These are phyloP conservation scores for Aechmea fasciata DNA, from an alignment of 176 grass and related monocot species.

Conservation along the genomic window DNA sequence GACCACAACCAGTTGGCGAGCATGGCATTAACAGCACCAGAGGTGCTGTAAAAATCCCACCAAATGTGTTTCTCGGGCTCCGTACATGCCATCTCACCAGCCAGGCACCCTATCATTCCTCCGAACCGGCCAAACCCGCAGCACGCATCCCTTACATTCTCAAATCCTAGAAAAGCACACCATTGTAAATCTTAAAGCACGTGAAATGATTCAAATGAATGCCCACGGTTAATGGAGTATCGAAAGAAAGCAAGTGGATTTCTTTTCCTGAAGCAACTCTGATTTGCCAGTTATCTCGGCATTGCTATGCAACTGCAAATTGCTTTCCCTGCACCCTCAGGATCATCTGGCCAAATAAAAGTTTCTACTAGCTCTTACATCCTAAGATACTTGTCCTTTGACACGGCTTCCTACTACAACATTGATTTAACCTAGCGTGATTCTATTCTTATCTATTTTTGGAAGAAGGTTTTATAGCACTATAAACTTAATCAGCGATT, in stretches of 20 bases:
- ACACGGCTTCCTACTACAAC: too few species aligned
- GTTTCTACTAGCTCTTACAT: background rate
- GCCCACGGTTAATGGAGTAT: too few species aligned
- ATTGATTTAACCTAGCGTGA: too few species aligned
- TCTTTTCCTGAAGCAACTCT: too few species aligned
- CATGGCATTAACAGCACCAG: slow-evolving; percentile 4
- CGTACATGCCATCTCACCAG: slow-evolving; percentile 32
- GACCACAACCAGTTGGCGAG: slow-evolving; percentile 35
- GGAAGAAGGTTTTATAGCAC: background rate
- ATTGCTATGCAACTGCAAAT: background rate
- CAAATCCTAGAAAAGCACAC: slow-evolving; percentile 23
- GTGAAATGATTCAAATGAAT: too few species aligned
- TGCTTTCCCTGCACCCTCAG: too few species aligned
- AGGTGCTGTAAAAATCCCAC: slow-evolving; percentile 41
- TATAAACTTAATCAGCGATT: too few species aligned
- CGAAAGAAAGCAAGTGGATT: too few species aligned
- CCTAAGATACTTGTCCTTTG: too few species aligned
- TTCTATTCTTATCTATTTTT: too few species aligned
- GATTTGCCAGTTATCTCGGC: too few species aligned
- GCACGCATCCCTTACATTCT: slow-evolving; percentile 30
- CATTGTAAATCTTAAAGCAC: too few species aligned
- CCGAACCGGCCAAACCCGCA: slow-evolving; percentile 30
- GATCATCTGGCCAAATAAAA: background rate
- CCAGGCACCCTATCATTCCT: slow-evolving; percentile 23
- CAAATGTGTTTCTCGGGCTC: slow-evolving; percentile 28